These are phyloP conservation scores for Kwoniella heveanensis DNA, from an alignment of 768 basidiomycete species.

Conservation along the genomic window DNA sequence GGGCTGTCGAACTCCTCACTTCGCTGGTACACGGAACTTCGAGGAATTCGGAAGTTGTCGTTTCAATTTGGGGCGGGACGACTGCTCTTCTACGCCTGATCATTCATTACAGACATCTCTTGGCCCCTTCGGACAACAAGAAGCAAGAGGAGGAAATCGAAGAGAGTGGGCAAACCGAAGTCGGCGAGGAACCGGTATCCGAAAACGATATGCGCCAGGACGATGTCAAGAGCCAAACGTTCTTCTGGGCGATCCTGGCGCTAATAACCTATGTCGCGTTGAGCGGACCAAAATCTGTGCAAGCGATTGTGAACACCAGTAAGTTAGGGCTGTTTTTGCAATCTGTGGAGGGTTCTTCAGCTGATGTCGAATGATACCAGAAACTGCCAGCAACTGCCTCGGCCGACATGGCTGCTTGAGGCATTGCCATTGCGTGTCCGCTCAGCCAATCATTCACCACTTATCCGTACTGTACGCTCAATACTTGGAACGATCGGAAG, in stretches of 20 bases:
- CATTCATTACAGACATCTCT: neutral
- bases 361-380: too few relatives aligned
- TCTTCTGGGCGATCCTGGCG: constrained; percentile 15
- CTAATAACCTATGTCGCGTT: constrained; percentile 6
- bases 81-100: neutral
- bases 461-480: constrained; percentile 9
- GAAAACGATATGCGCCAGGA: neutral
- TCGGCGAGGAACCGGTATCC: neutral
- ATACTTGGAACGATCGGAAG: neutral
- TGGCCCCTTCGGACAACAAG: neutral
- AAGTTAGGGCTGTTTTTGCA: neutral
- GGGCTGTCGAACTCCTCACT: constrained; percentile 15
- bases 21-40: constrained; percentile 5
- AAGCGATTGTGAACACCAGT: constrained; percentile 7
- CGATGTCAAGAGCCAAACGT: neutral
- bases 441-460: constrained; percentile 1
- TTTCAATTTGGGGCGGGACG: neutral
- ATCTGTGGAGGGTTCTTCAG: too few relatives aligned
- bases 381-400: constrained; percentile 1
- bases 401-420: constrained; percentile 13
- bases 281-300: neutral
- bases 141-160: neutral
- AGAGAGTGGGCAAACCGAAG: constrained; percentile 13
- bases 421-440: constrained; percentile 9
- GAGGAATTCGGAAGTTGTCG: neutral